Percentiles rank a stretch among this genome's conserved stretches.
These are phyloP conservation scores for Colletotrichum magnum DNA, from an alignment of 2,329 filamentous ascomycete genomes.

Conservation along the genomic window DNA sequence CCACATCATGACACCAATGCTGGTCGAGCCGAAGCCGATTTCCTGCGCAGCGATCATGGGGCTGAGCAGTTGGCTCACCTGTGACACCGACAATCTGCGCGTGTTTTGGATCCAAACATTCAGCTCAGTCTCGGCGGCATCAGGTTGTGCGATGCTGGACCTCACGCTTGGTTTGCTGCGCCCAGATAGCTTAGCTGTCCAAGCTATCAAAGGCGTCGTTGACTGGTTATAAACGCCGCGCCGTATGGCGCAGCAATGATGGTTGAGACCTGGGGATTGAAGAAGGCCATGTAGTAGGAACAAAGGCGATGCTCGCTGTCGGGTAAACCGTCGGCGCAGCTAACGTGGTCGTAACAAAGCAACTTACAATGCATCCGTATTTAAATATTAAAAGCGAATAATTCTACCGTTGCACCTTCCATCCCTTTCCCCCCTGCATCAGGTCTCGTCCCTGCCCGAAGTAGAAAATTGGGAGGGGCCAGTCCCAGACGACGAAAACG, in stretches of 20 bases:
- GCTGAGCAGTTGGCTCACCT: conserved; percentile 9
- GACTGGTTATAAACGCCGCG: neutral
- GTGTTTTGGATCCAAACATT: no score
- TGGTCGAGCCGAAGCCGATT: neutral
- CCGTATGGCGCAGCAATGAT: no score
- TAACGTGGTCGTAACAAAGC: neutral
- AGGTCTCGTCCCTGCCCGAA: no score
- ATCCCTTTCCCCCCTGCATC: no score
- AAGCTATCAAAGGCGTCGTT: neutral
- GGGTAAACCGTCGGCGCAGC: neutral
- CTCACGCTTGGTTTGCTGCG: neutral
- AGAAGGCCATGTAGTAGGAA: no score
- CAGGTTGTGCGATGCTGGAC: neutral
- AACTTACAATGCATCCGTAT: neutral
- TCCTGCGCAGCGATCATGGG: neutral
- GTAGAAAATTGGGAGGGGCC: no score
- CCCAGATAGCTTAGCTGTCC: no score
- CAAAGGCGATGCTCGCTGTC: neutral
- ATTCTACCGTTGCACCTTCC: neutral
- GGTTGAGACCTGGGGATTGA: no score
- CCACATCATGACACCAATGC: neutral
- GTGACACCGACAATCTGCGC: neutral
- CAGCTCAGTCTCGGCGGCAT: neutral
- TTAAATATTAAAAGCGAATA: neutral
- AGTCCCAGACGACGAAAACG: no score